Evolutionary conservation across 1,284 basidiomycete species (phyloP).

Genomic region (Mycosarcoma mackinlayi): DNA sequence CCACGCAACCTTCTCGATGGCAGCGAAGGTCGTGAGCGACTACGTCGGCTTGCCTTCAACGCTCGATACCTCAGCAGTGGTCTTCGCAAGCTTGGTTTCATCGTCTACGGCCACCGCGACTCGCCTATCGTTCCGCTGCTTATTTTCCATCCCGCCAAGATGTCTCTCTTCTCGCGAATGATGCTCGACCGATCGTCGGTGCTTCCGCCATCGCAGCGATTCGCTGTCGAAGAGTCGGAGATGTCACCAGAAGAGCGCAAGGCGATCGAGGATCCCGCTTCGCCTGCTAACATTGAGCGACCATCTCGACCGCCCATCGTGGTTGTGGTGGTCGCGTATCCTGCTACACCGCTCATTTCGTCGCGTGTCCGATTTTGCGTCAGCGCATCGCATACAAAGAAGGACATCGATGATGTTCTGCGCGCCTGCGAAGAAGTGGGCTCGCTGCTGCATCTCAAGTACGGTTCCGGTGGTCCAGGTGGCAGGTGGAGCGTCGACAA

Average conservation of each 20-base stretch:
- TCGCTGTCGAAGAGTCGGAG: slow-evolving; percentile 43
- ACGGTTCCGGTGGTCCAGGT: slow-evolving; percentile 75
- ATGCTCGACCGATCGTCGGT: slow-evolving; percentile 62
- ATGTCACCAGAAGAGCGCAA: slow-evolving; percentile 42
- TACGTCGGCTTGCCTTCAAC: slow-evolving; percentile 93
- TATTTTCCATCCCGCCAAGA: slow-evolving; percentile 83
- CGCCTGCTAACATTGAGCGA: slow-evolving; percentile 33
- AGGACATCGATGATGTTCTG: slow-evolving; percentile 89
- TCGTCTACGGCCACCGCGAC: slow-evolving; percentile 90
- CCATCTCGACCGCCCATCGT: slow-evolving; percentile 61
- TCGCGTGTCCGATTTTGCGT: slow-evolving; percentile 93
- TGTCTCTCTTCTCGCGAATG: slow-evolving; percentile 64
- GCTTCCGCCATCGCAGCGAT: slow-evolving; percentile 61
- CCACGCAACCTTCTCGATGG: slow-evolving; percentile 59
- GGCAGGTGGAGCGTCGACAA: slow-evolving; percentile 86
- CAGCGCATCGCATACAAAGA: slow-evolving; percentile 93
- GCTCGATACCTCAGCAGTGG: slow-evolving; percentile 88
- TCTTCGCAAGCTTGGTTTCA: slow-evolving; percentile 92
- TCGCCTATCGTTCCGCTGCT: slow-evolving; percentile 94
- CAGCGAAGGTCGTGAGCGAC: slow-evolving; percentile 80
- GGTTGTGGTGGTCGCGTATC: slow-evolving; percentile 70
- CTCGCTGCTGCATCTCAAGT: slow-evolving; percentile 79
- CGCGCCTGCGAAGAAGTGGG: slow-evolving; percentile 93
- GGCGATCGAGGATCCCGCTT: slow-evolving; percentile 48
- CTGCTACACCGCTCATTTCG: slow-evolving; percentile 90